These are phyloP conservation scores for Paramarasmius palmivorus DNA, from an alignment of 1,284 basidiomycete genomes.

Conservation along the genomic window DNA sequence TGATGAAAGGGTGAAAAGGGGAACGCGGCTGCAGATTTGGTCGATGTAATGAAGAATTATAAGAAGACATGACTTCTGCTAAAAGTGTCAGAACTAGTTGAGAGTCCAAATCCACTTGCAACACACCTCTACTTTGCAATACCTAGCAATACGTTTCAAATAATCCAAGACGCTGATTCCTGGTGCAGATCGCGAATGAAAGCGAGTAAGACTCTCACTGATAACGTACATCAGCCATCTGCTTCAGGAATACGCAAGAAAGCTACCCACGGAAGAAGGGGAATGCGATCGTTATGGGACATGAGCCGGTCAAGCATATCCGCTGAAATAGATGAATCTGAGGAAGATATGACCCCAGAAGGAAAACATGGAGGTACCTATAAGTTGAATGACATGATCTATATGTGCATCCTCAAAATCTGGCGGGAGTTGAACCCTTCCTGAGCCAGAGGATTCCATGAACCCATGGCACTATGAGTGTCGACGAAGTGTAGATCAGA, in stretches of 20 bases:
- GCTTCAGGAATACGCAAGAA: conserved; percentile 9
- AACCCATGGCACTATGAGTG: conserved; percentile 62
- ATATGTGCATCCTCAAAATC: conserved; percentile 77
- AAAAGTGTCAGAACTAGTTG: conserved; percentile 10
- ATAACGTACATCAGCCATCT: conserved; percentile 21
- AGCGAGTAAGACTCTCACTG: conserved; percentile 85
- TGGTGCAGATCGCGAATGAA: conserved; percentile 90
- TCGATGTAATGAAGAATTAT: conserved; percentile 94
- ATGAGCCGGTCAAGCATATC: conserved; percentile 94
- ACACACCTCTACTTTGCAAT: conserved; percentile 88
- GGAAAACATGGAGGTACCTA: conserved; percentile 53
- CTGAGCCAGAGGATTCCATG: conserved; percentile 66
- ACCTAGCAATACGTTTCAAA: conserved; percentile 86
- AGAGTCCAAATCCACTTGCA: too few relatives aligned
- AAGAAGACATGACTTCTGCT: conserved; percentile 87
- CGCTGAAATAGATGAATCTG: conserved; percentile 46
- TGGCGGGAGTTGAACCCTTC: conserved; percentile 72
- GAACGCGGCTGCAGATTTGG: conserved; percentile 84
- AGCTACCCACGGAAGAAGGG: conserved; percentile 70
- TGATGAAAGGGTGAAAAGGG: conserved; percentile 88
- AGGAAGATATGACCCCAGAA: conserved; percentile 12
- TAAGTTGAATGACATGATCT: conserved; percentile 82
- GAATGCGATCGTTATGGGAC: conserved; percentile 91
- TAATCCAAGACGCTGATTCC: conserved; percentile 87
- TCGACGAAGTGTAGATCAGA: background rate